These are phyloP conservation scores for Aechmea fasciata DNA, from an alignment of 176 grass and related monocot genomes.

Conservation along the genomic window DNA sequence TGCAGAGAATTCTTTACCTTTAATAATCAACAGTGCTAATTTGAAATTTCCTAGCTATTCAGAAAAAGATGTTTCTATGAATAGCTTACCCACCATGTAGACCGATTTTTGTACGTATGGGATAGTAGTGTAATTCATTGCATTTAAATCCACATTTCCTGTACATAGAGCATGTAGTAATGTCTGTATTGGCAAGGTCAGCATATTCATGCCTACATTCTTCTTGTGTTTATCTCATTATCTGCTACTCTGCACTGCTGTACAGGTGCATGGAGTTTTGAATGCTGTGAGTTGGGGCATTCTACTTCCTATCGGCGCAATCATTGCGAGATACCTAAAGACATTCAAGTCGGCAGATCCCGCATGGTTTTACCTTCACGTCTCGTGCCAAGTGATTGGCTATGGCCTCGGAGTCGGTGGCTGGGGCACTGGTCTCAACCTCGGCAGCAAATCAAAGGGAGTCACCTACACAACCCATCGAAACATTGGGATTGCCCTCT, in stretches of 20 bases:
- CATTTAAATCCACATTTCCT: too few relatives aligned
- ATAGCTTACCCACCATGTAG: too few relatives aligned
- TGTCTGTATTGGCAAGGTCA: background rate
- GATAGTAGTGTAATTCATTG: too few relatives aligned
- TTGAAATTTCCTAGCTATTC: background rate
- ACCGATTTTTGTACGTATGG: too few relatives aligned
- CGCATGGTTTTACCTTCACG: slow-evolving; percentile 74
- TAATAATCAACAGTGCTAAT: background rate
- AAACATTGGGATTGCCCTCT: slow-evolving; percentile 35
- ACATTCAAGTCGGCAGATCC: slow-evolving; percentile 51
- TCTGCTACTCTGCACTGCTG: background rate
- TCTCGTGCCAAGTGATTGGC: slow-evolving; percentile 41
- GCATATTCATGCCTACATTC: background rate
- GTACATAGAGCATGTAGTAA: too few relatives aligned
- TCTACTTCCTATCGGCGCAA: slow-evolving; percentile 49
- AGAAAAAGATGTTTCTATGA: background rate
- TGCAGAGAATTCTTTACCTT: background rate
- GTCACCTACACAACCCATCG: slow-evolving; percentile 36
- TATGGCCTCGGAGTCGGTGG: slow-evolving; percentile 52
- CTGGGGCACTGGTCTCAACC: slow-evolving; percentile 56
- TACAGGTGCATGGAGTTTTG: slow-evolving; percentile 55
- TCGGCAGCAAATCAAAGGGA: slow-evolving; percentile 47
- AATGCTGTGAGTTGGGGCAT: slow-evolving; percentile 69
- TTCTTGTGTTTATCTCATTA: background rate
- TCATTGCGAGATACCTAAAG: slow-evolving; percentile 59